A percentile compares a stretch with the other conserved stretches of the same genome.
These are phyloP conservation scores for Candida frijolesensis DNA, from an alignment of 1,139 yeast genomes.

Conservation along the genomic window DNA sequence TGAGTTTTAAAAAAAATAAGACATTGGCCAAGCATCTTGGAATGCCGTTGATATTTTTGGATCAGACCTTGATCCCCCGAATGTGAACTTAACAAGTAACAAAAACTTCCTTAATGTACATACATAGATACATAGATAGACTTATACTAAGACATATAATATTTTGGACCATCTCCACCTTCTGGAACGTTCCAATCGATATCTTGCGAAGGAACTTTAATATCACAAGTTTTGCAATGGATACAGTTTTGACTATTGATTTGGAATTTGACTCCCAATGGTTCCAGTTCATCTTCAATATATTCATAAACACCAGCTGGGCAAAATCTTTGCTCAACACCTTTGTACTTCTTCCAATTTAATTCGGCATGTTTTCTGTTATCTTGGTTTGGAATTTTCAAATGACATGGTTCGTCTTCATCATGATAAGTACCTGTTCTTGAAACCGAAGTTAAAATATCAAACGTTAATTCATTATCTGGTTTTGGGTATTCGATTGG, in stretches of 20 bases:
- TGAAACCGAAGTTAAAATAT: conserved; percentile 86
- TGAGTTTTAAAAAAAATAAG: not conserved
- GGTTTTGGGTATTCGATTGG: conserved; percentile 93
- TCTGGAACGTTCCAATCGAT: conserved; percentile 96
- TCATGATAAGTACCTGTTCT: conserved; percentile 96
- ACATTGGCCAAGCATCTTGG: not conserved
- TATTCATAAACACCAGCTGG: conserved; percentile 99
- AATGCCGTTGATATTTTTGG: not conserved
- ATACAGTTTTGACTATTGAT: conserved; percentile 96
- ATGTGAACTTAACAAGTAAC: not conserved
- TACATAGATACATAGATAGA: not conserved
- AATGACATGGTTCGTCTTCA: conserved; percentile 90
- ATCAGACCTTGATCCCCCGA: not conserved
- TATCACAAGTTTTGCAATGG: conserved; percentile 97
- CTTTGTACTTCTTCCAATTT: conserved; percentile 76
- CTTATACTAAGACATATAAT: conserved; percentile 60
- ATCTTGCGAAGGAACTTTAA: conserved; percentile 92
- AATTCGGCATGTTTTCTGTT: conserved; percentile 63
- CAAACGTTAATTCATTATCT: conserved; percentile 87
- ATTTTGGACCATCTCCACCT: conserved; percentile 98
- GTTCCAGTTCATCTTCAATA: conserved; percentile 62
- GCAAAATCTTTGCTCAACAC: conserved; percentile 89
- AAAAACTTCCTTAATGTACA: not conserved
- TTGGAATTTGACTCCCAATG: conserved; percentile 76
- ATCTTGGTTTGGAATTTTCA: conserved; percentile 77